Conservation (phyloP, 2,329 filamentous ascomycete genomes). For the Trichoderma polysporum region DNA sequence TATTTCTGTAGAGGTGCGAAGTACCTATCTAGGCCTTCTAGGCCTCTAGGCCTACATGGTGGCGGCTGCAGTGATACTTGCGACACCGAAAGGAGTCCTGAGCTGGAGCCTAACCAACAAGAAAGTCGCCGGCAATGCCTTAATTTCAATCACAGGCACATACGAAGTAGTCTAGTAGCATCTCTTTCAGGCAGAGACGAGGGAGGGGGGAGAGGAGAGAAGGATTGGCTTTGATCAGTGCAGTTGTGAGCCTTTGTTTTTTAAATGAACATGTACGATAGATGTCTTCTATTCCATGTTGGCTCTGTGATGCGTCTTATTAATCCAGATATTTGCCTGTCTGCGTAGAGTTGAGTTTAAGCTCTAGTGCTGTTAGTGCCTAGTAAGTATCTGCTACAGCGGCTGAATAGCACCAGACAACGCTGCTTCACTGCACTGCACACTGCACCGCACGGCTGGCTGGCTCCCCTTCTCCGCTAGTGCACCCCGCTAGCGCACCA, state of each 20-base stretch:
- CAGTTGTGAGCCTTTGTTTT: background rate
- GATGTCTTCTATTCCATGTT: background rate
- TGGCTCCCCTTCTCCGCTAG: background rate
- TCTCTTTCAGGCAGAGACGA: background rate
- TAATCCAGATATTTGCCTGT: background rate
- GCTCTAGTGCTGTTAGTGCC: too few relatives aligned
- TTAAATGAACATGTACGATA: too few relatives aligned
- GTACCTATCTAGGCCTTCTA: too few relatives aligned
- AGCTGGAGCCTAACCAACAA: background rate
- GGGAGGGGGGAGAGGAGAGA: background rate
- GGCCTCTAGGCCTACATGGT: too few relatives aligned
- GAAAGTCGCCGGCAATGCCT: background rate
- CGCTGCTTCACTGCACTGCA: background rate
- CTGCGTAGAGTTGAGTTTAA: too few relatives aligned
- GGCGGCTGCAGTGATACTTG: background rate
- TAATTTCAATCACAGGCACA: too few relatives aligned
- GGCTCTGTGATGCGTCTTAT: too few relatives aligned
- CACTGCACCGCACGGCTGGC: too few relatives aligned
- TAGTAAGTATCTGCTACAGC: background rate
- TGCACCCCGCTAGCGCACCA: background rate
- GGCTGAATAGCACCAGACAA: background rate
- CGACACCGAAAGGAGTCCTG: background rate
- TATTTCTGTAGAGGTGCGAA: background rate
- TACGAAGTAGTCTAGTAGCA: too few relatives aligned
- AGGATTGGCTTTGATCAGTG: background rate